Conservation (phyloP, 306 rosid species). For the Urtica urens region DNA sequence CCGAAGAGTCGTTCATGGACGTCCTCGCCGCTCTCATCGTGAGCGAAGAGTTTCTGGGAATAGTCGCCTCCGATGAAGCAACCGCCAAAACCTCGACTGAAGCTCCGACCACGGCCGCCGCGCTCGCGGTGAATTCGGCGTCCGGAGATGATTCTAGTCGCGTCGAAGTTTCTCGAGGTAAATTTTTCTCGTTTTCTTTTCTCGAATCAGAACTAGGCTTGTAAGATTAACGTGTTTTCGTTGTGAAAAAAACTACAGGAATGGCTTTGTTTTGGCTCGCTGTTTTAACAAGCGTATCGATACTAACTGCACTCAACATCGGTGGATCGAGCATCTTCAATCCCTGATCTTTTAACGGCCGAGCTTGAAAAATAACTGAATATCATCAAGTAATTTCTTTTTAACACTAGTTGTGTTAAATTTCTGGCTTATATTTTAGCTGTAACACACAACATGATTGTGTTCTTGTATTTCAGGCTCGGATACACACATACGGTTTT, state of each 20-base stretch:
- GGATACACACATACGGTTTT: no score
- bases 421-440: no score
- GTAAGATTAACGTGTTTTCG: no score
- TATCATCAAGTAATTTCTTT: no score
- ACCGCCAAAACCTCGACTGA: constrained; percentile 38
- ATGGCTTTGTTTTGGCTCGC: constrained; percentile 72
- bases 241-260: constrained; percentile 39
- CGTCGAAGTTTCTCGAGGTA: constrained; percentile 52
- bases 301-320: constrained; percentile 58
- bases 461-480: no score
- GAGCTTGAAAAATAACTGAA: constrained; percentile 22
- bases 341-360: constrained; percentile 34
- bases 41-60: constrained; percentile 95
- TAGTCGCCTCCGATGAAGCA: constrained; percentile 77
- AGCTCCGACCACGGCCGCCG: constrained; percentile 24
- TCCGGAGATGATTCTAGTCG: constrained; percentile 25
- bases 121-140: constrained; percentile 23
- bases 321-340: constrained; percentile 86
- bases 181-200: background rate
- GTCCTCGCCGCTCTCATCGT: constrained; percentile 89
- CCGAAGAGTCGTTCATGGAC: constrained; percentile 85
- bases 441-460: no score
- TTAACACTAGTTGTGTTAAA: no score
- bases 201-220: no score
- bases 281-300: constrained; percentile 53